These are phyloP conservation scores for Brassica napus DNA, from an alignment of 345 rosid species.

Conservation along the genomic window Da-Ae NC_063447.1:5478001-5478500, in stretches of 20 bases:
- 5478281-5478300: too few species aligned
- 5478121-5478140: too few species aligned
- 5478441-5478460: background rate
- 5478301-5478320: background rate
- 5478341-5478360: background rate
- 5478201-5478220: too few species aligned
- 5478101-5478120: too few species aligned
- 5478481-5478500: background rate
- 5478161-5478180: too few species aligned
- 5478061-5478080: background rate
- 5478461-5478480: background rate
- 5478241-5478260: too few species aligned
- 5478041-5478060: background rate
- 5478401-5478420: background rate
- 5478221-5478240: too few species aligned
- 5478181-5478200: too few species aligned
- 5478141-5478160: too few species aligned
- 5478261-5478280: too few species aligned
- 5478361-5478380: background rate
- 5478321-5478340: background rate
- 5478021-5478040: background rate
- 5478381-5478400: background rate
- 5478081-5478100: background rate
- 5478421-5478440: background rate
- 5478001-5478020: background rate